Percentiles rank a stretch among this genome's conserved stretches.
Conservation (phyloP, 768 basidiomycete species). For the Leucosporidium yakuticum region DNA sequence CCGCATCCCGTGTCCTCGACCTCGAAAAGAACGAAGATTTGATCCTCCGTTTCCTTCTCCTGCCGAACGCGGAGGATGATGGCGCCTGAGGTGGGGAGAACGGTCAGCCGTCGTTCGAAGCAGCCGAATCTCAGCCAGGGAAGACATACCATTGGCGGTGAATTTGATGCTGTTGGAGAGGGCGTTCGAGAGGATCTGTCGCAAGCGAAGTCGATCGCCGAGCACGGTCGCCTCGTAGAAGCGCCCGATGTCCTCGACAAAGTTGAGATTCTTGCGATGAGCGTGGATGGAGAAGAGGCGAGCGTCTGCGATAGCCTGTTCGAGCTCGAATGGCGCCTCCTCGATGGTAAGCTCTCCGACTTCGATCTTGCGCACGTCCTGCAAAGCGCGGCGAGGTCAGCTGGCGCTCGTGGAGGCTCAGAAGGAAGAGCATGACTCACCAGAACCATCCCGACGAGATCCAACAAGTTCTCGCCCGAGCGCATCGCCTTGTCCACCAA, state of each 20-base stretch:
- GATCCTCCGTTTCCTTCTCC: constrained; percentile 13
- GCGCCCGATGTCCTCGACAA: constrained; percentile 20
- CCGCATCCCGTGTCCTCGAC: constrained; percentile 35
- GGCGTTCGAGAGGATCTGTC: constrained; percentile 31
- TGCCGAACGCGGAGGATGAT: constrained; percentile 24
- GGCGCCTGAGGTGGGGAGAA: constrained; percentile 4
- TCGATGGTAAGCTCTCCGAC: constrained; percentile 32
- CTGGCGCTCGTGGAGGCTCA: neutral
- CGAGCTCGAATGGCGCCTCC: constrained; percentile 22
- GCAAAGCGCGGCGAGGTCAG: neutral
- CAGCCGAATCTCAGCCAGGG: neutral
- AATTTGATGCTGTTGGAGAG: constrained; percentile 36
- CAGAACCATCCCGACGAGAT: constrained; percentile 15
- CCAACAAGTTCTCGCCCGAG: constrained; percentile 35
- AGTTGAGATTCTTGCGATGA: constrained; percentile 24
- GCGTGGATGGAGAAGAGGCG: constrained; percentile 21
- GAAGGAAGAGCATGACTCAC: neutral
- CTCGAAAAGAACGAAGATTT: constrained; percentile 12
- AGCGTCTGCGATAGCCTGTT: constrained; percentile 26
- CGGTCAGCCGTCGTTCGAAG: neutral
- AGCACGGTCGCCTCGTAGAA: constrained; percentile 22
- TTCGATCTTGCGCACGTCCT: constrained; percentile 37
- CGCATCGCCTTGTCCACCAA: constrained; percentile 30
- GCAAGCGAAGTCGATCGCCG: constrained; percentile 30
- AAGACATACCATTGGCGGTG: neutral